Percentiles rank a stretch among this genome's conserved stretches.
Conservation (phyloP, 768 basidiomycete genomes). For the Gymnopilus junonius region DNA sequence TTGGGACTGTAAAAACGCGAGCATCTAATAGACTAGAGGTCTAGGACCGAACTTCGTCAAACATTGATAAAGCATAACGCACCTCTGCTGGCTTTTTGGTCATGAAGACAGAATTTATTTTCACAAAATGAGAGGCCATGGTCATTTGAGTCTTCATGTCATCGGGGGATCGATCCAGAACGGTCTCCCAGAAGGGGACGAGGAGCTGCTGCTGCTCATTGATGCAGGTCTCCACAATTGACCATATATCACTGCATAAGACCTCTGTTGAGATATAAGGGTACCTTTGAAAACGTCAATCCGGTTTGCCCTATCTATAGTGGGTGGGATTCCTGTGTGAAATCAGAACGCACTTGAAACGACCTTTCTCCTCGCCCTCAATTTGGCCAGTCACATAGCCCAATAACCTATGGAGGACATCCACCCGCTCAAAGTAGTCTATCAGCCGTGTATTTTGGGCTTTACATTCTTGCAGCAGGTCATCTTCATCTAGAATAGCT, state of each 20-base stretch:
- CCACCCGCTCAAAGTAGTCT: slow-evolving; percentile 83
- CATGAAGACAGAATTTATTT: slow-evolving; percentile 89
- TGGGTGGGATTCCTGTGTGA: not conserved
- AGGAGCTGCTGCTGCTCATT: slow-evolving; percentile 72
- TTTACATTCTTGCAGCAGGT: slow-evolving; percentile 95
- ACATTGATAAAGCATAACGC: slow-evolving; percentile 37
- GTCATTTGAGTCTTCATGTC: slow-evolving; percentile 88
- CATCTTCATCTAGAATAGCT: slow-evolving; percentile 91
- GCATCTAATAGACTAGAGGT: slow-evolving; percentile 66
- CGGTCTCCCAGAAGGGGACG: slow-evolving; percentile 90
- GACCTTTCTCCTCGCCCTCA: slow-evolving; percentile 76
- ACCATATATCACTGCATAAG: slow-evolving; percentile 94
- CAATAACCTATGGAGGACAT: slow-evolving; percentile 79
- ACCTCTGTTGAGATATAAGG: slow-evolving; percentile 94
- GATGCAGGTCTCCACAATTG: slow-evolving; percentile 89
- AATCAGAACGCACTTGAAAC: slow-evolving; percentile 73
- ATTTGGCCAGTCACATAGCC: slow-evolving; percentile 89
- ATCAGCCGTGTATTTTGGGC: slow-evolving; percentile 88
- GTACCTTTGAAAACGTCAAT: slow-evolving; percentile 59
- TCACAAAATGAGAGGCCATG: slow-evolving; percentile 92
- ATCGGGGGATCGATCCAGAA: slow-evolving; percentile 77
- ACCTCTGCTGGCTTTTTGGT: slow-evolving; percentile 91
- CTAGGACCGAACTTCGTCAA: slow-evolving; percentile 27
- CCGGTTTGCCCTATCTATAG: slow-evolving; percentile 1
- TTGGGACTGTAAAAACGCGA: slow-evolving; percentile 86